Base-by-base conservation (phyloP, 352 stramenopile genomes). In the Phytophthora capsici region DNA sequence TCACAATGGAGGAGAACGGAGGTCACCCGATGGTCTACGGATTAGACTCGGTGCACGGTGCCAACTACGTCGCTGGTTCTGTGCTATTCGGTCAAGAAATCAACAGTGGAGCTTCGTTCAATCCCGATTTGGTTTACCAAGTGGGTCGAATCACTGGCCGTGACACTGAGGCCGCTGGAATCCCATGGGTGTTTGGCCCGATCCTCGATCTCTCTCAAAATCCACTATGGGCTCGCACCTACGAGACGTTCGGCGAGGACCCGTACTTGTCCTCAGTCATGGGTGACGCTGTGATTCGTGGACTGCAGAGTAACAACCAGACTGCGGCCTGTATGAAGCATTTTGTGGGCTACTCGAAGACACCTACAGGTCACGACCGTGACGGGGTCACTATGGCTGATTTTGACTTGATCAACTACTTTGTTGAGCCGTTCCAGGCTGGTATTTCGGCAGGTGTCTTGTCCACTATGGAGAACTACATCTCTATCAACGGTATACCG, bases 241-340 rank as follows among this genome's bases (percentile, higher is more conserved):
- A 91, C 59, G 94, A 98, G 71, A 98, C 92, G 26, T 98, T 98
- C 80, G 89, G 94, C 6, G 89, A 98, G 80, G 92, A 98, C 57
- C 87, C 90, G 9, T 75, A 89, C 43, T 26, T 97, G 13, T 83
- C 82, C 2, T 86, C 86, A 2, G 68, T 84, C 16, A 85, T 98
- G 73, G 90, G 77, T 6, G 66, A 77, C 34, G 69, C 78, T 3
- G 77, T 96, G 36, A 78, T 97, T 28, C 63, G 77, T 9, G 92
- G 92, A 2, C 72, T 98, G 23, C 91, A 98, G 62, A 75, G 69
- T 48, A 81, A 77, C 58, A 81, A 79, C 50, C 63, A 80, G 9
- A 83, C 80, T 1, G 86, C 89, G 0, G 89, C 90, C 10, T 96
- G 89, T 58, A 89, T 95, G 75, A 97, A 97, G 63, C 88, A 96